Evolutionary conservation across 805 yeast species (phyloP).

Genomic region (Tetrapisispora pingtungensis): DNA sequence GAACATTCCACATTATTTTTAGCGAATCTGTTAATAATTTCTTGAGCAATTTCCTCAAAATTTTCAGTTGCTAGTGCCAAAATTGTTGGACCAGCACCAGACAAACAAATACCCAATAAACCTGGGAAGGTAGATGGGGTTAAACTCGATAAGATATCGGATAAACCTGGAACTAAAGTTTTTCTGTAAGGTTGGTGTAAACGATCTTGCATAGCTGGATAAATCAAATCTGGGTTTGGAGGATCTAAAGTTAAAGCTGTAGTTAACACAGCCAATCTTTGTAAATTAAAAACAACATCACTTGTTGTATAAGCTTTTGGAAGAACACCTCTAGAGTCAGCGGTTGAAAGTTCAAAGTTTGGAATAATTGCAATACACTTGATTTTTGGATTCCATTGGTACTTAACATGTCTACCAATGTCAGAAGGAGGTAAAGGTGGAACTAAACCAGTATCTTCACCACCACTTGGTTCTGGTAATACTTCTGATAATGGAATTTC

Average conservation of each 20-base stretch:
- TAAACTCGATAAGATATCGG: conserved; percentile 66
- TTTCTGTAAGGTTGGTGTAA: conserved; percentile 97
- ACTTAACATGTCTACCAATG: conserved; percentile 83
- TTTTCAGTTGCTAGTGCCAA: conserved; percentile 85
- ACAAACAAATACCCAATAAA: conserved; percentile 82
- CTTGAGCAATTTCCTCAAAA: conserved; percentile 72
- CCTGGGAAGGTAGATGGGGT: conserved; percentile 80
- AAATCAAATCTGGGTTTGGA: conserved; percentile 74
- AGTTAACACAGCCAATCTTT: conserved; percentile 85
- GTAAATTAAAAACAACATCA: conserved; percentile 87
- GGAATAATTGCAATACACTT: conserved; percentile 90
- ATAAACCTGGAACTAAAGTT: conserved; percentile 81
- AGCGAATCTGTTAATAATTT: conserved; percentile 59
- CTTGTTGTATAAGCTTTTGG: conserved; percentile 68
- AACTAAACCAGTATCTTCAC: conserved; percentile 52
- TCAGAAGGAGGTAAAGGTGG: conserved; percentile 78
- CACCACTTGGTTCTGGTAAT: conserved; percentile 68
- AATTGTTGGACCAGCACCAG: conserved; percentile 98
- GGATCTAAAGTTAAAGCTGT: conserved; percentile 80
- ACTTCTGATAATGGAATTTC: conserved; percentile 81
- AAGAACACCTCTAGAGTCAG: conserved; percentile 79
- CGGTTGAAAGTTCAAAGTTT: conserved; percentile 88
- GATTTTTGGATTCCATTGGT: conserved; percentile 70
- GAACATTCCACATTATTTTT: conserved; percentile 58
- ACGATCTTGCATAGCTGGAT: conserved; percentile 93